Conservation (phyloP, 495 filamentous ascomycete species). For the Choiromyces venosus region DNA sequence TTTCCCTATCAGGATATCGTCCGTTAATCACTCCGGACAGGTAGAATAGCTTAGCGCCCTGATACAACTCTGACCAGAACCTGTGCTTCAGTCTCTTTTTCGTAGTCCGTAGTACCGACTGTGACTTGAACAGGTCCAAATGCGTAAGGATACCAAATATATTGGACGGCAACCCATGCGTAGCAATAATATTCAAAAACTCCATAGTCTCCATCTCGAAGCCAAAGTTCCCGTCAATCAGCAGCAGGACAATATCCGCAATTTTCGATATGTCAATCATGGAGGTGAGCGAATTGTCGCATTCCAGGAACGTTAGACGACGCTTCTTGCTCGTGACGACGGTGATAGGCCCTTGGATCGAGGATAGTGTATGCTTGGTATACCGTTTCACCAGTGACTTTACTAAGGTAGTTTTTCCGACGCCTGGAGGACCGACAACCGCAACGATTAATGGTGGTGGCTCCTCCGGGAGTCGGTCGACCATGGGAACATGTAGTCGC, state of each 20-base stretch:
- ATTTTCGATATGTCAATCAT: conserved; percentile 97
- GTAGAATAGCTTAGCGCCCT: conserved; percentile 95
- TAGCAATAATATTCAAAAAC: conserved; percentile 82
- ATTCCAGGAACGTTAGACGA: conserved; percentile 92
- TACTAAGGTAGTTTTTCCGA: conserved; percentile 68
- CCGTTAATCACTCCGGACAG: conserved; percentile 92
- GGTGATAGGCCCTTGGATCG: conserved; percentile 85
- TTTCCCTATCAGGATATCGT: conserved; percentile 90
- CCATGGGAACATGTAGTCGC: conserved; percentile 83
- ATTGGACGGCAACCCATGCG: conserved; percentile 94
- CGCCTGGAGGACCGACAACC: conserved; percentile 89
- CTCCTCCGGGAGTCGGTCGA: conserved; percentile 92
- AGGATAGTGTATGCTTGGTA: conserved; percentile 85
- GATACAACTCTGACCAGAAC: conserved; percentile 93
- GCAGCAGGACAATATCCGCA: conserved; percentile 88
- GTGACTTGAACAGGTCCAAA: conserved; percentile 90
- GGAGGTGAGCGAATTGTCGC: conserved; percentile 84
- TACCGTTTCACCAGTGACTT: conserved; percentile 93
- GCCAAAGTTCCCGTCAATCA: conserved; percentile 97
- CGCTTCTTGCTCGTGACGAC: conserved; percentile 90
- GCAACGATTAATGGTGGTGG: conserved; percentile 87
- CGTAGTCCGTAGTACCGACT: conserved; percentile 75
- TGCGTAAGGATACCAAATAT: conserved; percentile 96
- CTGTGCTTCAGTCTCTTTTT: conserved; percentile 95
- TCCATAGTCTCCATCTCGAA: conserved; percentile 99